Percentiles rank a stretch among this genome's conserved stretches.
Evolutionary conservation across 1,284 basidiomycete species (phyloP).

Genomic region (Moesziomyces sp.): DNA sequence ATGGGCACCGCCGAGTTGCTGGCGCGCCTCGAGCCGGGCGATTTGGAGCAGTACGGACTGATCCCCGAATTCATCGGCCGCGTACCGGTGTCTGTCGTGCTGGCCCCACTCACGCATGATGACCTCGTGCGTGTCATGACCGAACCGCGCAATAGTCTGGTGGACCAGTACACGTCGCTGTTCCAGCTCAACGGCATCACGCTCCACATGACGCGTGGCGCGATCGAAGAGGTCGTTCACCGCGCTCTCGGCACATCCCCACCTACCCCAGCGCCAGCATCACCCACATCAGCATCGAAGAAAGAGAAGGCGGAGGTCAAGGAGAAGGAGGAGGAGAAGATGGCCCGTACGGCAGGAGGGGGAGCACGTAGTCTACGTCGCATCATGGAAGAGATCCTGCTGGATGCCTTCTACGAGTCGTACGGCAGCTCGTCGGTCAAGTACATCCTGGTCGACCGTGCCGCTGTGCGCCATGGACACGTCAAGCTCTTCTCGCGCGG

Average conservation of each 20-base stretch:
- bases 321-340: neutral
- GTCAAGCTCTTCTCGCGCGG: conserved; percentile 42
- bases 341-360: neutral
- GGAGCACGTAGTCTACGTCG: conserved; percentile 88
- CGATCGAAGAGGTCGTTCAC: conserved; percentile 64
- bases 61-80: conserved; percentile 92
- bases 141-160: conserved; percentile 87
- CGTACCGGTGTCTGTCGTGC: conserved; percentile 84
- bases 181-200: conserved; percentile 67
- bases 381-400: conserved; percentile 76
- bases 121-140: conserved; percentile 90
- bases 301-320: too few relatives aligned
- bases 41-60: conserved; percentile 87
- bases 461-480: neutral
- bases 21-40: conserved; percentile 64
- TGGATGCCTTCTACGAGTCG: conserved; percentile 51
- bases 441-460: conserved; percentile 31
- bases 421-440: conserved; percentile 20
- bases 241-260: conserved; percentile 49
- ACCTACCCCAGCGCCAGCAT: neutral
- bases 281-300: too few relatives aligned
- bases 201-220: conserved; percentile 24
- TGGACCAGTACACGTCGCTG: conserved; percentile 91
- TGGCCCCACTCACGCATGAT: conserved; percentile 77
- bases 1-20: conserved; percentile 16